phyloP scores from a whole-genome alignment of 1,139 yeast genomes.

The Cylindricascospora bacillispora region DNA sequence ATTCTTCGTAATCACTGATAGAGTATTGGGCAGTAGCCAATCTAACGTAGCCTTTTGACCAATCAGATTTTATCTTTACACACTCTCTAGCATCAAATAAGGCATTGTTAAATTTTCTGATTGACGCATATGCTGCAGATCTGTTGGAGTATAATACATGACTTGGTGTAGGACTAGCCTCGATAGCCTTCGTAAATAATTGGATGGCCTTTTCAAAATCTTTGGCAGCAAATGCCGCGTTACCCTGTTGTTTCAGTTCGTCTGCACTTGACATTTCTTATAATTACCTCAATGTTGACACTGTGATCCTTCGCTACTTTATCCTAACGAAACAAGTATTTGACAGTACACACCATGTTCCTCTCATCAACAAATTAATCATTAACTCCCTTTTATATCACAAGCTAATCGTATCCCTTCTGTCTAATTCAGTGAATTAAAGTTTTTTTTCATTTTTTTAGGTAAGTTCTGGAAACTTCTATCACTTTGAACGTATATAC shows the following conservation, averaged over 20 bases:
- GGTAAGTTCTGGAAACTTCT: slow-evolving; percentile 11
- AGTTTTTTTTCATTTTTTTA: too few species aligned
- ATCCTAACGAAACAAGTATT: background rate
- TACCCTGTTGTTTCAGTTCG: slow-evolving; percentile 73
- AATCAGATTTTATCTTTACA: slow-evolving; percentile 60
- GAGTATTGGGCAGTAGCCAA: slow-evolving; percentile 91
- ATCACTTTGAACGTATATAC: slow-evolving; percentile 2
- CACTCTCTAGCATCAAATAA: slow-evolving; percentile 75
- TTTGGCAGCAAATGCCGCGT: slow-evolving; percentile 82
- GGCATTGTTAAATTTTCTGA: slow-evolving; percentile 62
- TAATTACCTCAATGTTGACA: background rate
- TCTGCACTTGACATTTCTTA: slow-evolving; percentile 37
- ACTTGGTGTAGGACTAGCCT: slow-evolving; percentile 66
- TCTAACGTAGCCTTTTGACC: slow-evolving; percentile 95
- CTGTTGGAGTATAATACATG: slow-evolving; percentile 88
- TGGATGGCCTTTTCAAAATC: slow-evolving; percentile 74
- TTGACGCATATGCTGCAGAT: slow-evolving; percentile 83
- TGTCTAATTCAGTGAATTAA: too few species aligned
- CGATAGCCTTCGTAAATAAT: slow-evolving; percentile 75
- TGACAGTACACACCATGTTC: background rate
- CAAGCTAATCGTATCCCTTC: background rate
- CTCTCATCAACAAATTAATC: too few species aligned
- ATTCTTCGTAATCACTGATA: slow-evolving; percentile 59
- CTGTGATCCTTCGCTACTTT: background rate
- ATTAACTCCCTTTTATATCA: too few species aligned